A percentile compares a stretch with the other conserved stretches of the same genome.
Evolutionary conservation across 78 protist genomes (phyloP).

Genomic region (Bodo saltans): DNA sequence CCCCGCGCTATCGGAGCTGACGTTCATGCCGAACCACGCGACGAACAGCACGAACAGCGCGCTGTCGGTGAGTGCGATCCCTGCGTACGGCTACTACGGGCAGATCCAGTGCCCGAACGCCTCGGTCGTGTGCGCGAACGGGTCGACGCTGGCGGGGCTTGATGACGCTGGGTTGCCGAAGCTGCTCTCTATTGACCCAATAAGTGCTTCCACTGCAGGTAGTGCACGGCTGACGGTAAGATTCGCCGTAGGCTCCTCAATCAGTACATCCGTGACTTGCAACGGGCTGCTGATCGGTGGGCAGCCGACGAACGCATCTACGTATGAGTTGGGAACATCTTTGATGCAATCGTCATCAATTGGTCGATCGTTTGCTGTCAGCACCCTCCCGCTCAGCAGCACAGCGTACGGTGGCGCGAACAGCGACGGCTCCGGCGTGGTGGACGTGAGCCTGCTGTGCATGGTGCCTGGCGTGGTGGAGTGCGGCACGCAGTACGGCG

Average conservation of each 20-base stretch:
- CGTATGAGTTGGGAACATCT: too few species aligned
- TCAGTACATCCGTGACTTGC: too few species aligned
- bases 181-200: background rate
- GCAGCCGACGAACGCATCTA: too few species aligned
- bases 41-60: background rate
- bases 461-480: background rate
- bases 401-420: too few species aligned
- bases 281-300: too few species aligned
- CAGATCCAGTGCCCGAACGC: too few species aligned
- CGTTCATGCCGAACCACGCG: background rate
- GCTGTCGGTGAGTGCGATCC: background rate
- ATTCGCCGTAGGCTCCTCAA: background rate
- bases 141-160: background rate
- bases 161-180: background rate
- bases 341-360: too few species aligned
- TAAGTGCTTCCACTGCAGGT: background rate
- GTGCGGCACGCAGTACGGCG: background rate
- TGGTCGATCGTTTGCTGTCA: too few species aligned
- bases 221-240: background rate
- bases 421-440: background rate
- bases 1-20: background rate
- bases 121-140: background rate
- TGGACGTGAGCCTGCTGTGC: background rate
- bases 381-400: too few species aligned
- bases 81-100: too few species aligned